Conservation (phyloP, 805 yeast species). For the Cyberlindnera veronae region DNA sequence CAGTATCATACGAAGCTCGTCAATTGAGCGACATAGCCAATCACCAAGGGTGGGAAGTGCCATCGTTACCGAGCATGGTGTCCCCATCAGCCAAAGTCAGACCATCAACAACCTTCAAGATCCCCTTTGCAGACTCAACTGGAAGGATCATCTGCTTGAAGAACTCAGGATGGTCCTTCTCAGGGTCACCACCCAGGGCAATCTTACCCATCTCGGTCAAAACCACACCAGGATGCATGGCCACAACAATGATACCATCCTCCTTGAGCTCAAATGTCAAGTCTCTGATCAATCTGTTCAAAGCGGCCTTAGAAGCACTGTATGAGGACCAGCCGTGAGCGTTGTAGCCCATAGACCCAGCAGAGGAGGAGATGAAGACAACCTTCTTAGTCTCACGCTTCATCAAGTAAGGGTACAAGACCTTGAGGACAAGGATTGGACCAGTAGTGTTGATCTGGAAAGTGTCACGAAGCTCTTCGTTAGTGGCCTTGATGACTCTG, state of each 20-base stretch:
- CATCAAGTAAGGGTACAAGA: conserved; percentile 22
- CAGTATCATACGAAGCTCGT: no score
- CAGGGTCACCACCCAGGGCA: no score
- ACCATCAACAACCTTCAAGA: no score
- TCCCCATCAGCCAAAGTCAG: no score
- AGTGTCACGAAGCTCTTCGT: conserved; percentile 11
- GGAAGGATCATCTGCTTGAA: no score
- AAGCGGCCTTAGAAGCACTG: no score
- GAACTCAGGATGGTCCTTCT: no score
- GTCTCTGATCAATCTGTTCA: conserved; percentile 28
- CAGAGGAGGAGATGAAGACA: conserved; percentile 29
- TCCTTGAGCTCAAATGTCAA: conserved; percentile 26
- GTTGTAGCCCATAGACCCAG: conserved; percentile 24
- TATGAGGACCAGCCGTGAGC: conserved; percentile 15
- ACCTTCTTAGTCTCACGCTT: conserved; percentile 25
- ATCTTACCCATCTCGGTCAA: conserved; percentile 3
- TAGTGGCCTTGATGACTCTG: conserved; percentile 1
- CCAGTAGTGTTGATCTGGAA: conserved; percentile 25
- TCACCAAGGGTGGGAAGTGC: no score
- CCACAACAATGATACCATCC: conserved; percentile 30
- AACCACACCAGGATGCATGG: conserved; percentile 24
- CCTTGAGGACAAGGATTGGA: conserved; percentile 22
- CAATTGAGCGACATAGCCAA: no score
- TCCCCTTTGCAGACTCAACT: no score
- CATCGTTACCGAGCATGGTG: no score